phyloP scores from a whole-genome alignment of 768 basidiomycete genomes.

The Naganishia onofrii region DNA sequence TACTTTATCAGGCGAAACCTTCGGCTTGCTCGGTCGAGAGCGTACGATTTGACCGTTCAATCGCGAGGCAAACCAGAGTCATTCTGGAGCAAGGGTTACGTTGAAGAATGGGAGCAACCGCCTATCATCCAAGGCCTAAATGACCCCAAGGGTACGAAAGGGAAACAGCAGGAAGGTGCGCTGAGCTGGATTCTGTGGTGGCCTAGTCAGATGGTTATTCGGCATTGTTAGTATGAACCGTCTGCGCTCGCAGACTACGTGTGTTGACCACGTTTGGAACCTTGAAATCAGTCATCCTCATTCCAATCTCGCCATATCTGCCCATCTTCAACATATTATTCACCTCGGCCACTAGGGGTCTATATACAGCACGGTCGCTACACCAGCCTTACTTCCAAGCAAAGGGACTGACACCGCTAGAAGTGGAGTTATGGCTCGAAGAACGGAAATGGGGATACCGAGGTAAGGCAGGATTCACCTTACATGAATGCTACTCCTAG shows the following conservation, averaged over 20 bases:
- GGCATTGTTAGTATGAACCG: conserved; percentile 43
- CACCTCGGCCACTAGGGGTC: conserved; percentile 50
- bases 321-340: conserved; percentile 52
- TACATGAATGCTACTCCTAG: background rate
- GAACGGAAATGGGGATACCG: conserved; percentile 88
- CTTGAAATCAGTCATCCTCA: conserved; percentile 41
- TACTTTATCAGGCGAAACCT: conserved; percentile 85
- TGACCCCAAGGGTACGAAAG: conserved; percentile 40
- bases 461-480: conserved; percentile 53
- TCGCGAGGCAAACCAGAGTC: conserved; percentile 77
- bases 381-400: conserved; percentile 70
- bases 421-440: conserved; percentile 74
- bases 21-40: conserved; percentile 63
- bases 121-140: conserved; percentile 35
- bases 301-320: conserved; percentile 49
- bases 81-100: conserved; percentile 64
- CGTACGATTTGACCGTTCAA: conserved; percentile 68
- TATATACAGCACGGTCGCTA: conserved; percentile 52
- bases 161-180: conserved; percentile 29
- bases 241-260: background rate
- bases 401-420: conserved; percentile 73
- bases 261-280: background rate
- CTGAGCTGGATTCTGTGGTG: conserved; percentile 49
- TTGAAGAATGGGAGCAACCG: conserved; percentile 51
- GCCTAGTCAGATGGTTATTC: conserved; percentile 47